Evolutionary conservation across 2,329 filamentous ascomycete species (phyloP), one percentile per base, ranked within the genome.

Genomic region (Sporothrix brunneoviolacea): DNA sequence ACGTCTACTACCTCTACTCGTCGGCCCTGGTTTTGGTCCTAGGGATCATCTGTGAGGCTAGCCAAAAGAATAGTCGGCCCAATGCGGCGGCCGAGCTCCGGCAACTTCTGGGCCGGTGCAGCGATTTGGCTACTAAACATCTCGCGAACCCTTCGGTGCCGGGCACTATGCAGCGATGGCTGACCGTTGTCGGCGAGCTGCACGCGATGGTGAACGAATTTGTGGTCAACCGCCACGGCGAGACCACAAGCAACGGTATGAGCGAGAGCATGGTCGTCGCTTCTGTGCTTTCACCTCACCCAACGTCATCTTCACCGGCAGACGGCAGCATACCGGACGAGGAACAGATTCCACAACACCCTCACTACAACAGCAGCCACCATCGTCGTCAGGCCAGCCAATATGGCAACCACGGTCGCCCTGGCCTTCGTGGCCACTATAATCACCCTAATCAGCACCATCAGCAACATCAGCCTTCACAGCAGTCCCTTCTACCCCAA

Each of bases 1-100:
- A 71, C 41, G 58, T 66, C 6, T 71, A 65, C 62, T 70, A 68
- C 36, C 58, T 64, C 3, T 61, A 69, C 27, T 57, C 66, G 15
- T 63, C 67, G 2, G 63, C 62, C 38, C 64, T 69, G 8, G 58
- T 65, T 1, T 61, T 70, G 1, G 64, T 69, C 2, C 61, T 71
- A 5, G 64, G 68, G 36, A 58, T 71, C 62, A 42, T 69, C 59
- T 61, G 59, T 38, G 53, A 59, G 41, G 48, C 40, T n/a, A 22
- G 13, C 32, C 24, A 32, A n/a, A 19, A 18, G 8, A 10, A 2
- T 13, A 13, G 12, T 9, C 33, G 36, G 3, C 33, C 35, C 22
- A 21, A 4, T n/a, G 18, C 35, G 27, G 5, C 27, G 13, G 15
- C 19, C 3, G 43, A 51, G 27, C 22, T 32, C 5, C 24, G 49